Base-by-base conservation (phyloP, 2,329 filamentous ascomycete species). In the Pestalotiopsis sp. region DNA sequence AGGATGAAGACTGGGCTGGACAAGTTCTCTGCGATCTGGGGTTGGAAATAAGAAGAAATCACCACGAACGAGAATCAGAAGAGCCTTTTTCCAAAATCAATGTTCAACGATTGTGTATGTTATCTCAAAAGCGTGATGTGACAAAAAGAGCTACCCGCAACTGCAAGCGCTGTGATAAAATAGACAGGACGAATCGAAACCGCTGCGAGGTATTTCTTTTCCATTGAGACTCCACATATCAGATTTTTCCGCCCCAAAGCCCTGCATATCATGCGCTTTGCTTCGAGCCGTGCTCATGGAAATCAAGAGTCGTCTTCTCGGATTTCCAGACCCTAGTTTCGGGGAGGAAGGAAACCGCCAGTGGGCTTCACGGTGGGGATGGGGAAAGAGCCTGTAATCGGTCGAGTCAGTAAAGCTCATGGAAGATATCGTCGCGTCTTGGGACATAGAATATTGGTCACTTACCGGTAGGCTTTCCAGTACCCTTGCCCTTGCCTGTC, bases 61-160 rank as follows among this genome's bases (percentile, higher is more conserved):
- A 59, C 57, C 27, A 31, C 27, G 27, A 31, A 31, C 6, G 27
- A 23, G 27, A 31, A 31, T 9, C 6, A 7, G 6, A 7, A 2
- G 25, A 20, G 25, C 31, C 12, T 27, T 14, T 3, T 57, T 57
- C 13, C 14, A 31, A 27, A 31, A 23, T 17, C 55, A 58, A 12
- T 20, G 20, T 59, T 59, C 57, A 59, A 27, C 27, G 57, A 31
- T 25, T 14, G 25, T 61, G 25, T 36, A 36, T 61, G 36, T 61
- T 61, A 61, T 61, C 59, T 61, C 59, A 52, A 52, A 31, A 52
- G 45, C 45, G 45, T 52, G 17, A 52, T n/a, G 45, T 52, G 59
- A 39, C 36, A 23, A 39, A 20, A 38, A 39, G 27, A 36, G 59
- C n/a, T 36, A 39, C 13, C 9, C 25, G 59, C 31, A 11, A 36